Base-by-base conservation (phyloP, 257 asterid genomes). In the Fraxinus quadrangulata region DNA sequence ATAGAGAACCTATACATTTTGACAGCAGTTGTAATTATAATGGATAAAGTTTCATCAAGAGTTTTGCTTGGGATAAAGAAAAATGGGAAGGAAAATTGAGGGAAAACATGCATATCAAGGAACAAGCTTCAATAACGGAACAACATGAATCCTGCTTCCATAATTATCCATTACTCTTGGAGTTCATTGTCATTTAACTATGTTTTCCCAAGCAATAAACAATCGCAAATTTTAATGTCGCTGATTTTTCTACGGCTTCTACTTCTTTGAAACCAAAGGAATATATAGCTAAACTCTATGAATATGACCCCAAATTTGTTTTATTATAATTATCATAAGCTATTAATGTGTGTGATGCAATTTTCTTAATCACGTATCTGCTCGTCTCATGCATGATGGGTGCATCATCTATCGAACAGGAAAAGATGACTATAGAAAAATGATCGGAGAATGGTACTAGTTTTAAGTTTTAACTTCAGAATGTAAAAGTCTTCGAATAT, bases 1-100 rank as follows among this genome's bases (percentile, higher is more conserved):
- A 23, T 71, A 75, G 19, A 12, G 71, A 36, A 23, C 36, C 56
- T 54, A 14, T 75, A 49, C 59, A 67, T 56, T 71, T 45, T 74
- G 31, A 21, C 36, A 31, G 17, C 30, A 24, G 69, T 11, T 10
- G 34, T 63, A 26, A 63, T 63, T 63, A 56, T 63, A 63, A 63
- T 23, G 69, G 69, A 63, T 23, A 63, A 23, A 63, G 17, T 24
- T 63, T 63, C 31, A 63, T 63, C 14, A 0, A 8, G 10, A 63
- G 34, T 63, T 63, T 11, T 63, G 69, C 34, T 63, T 24, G 69
- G 10, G 69, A 63, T 26, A 26, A 3, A 11, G 5, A 63, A 61
- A 24, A 56, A 56, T n/a, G 69, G 34, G 69, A 6, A 24, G 13
- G 36, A 30, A 56, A 61, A 61, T 9, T 21, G 31, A 11, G 33